Evolutionary conservation across 192 early-diverging fungal genomes (phyloP).

Genomic region (Spizellomyces sp.): DNA sequence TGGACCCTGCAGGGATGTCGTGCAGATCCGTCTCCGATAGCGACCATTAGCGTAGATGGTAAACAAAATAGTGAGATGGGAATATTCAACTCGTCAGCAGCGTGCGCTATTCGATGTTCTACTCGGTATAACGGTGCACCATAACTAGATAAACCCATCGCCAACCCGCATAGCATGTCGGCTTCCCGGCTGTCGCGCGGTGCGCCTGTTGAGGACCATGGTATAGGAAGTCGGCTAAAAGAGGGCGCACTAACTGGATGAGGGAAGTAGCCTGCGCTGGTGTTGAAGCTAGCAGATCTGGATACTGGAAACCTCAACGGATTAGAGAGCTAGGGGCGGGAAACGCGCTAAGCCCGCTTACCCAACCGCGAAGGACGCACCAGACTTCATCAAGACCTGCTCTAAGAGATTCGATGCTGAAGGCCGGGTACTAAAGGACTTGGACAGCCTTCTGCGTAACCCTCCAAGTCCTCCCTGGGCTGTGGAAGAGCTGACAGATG

Average conservation of each 20-base stretch:
- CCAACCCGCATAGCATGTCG: conserved; percentile 29
- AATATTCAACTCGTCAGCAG: conserved; percentile 27
- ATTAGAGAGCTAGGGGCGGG: no score
- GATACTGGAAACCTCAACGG: no score
- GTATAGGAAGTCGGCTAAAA: conserved; percentile 22
- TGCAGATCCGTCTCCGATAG: conserved; percentile 27
- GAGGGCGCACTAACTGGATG: conserved; percentile 18
- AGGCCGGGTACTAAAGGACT: conserved; percentile 10
- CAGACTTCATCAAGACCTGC: conserved; percentile 16
- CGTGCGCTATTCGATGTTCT: conserved; percentile 26
- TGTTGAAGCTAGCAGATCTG: no score
- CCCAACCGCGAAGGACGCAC: not conserved
- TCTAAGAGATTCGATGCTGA: conserved; percentile 17
- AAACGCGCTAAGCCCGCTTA: no score
- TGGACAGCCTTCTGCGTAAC: conserved; percentile 14
- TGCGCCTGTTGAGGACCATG: conserved; percentile 25
- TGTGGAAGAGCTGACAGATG: no score
- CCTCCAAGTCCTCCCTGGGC: not conserved
- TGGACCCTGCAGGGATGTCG: conserved; percentile 24
- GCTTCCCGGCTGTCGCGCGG: conserved; percentile 27
- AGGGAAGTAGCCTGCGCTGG: conserved; percentile 17
- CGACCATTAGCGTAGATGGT: conserved; percentile 25
- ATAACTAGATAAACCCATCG: conserved; percentile 16
- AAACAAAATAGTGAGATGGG: conserved; percentile 31
- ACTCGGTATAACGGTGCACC: conserved; percentile 36